These are phyloP conservation scores for Eutrema salsugineum DNA, from an alignment of 441 rosid species.

Conservation along the genomic window DNA sequence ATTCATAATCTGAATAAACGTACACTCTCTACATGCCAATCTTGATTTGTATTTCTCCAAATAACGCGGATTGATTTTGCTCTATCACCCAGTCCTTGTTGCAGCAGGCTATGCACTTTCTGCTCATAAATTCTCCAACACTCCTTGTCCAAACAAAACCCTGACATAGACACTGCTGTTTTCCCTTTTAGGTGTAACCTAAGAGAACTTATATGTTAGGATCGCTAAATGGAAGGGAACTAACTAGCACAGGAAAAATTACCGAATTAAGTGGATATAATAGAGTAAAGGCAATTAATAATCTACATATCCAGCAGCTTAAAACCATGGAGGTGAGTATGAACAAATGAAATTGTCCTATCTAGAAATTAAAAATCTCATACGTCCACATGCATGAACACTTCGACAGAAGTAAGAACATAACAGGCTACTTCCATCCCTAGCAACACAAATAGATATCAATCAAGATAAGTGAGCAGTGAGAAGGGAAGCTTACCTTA, in stretches of 20 bases:
- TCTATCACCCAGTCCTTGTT: conserved; percentile 79
- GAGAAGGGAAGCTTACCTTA: conserved; percentile 51
- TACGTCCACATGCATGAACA: not conserved
- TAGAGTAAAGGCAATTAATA: not conserved
- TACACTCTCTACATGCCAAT: conserved; percentile 66
- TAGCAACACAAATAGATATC: not conserved
- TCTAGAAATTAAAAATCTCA: not conserved
- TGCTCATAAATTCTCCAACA: conserved; percentile 87
- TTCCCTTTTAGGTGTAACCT: conserved; percentile 73
- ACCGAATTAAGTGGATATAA: not conserved
- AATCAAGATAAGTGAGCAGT: conserved; percentile 13
- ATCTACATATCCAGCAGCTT: not conserved
- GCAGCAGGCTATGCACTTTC: conserved; percentile 61
- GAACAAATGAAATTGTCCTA: not conserved
- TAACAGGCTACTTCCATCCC: not conserved
- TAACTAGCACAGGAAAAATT: not conserved
- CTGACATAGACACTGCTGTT: conserved; percentile 41
- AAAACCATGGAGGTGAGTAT: not conserved
- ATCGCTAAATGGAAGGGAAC: not conserved
- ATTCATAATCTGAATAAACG: conserved; percentile 1
- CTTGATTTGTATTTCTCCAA: conserved; percentile 67
- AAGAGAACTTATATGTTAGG: conserved; percentile 14
- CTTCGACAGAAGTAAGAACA: not conserved
- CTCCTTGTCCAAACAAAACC: conserved; percentile 89
- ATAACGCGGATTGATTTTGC: conserved; percentile 68